Evolutionary conservation across 2,329 filamentous ascomycete genomes (phyloP), one percentile per base, ranked within the genome.

Genomic region (Monilinia polystroma): DNA sequence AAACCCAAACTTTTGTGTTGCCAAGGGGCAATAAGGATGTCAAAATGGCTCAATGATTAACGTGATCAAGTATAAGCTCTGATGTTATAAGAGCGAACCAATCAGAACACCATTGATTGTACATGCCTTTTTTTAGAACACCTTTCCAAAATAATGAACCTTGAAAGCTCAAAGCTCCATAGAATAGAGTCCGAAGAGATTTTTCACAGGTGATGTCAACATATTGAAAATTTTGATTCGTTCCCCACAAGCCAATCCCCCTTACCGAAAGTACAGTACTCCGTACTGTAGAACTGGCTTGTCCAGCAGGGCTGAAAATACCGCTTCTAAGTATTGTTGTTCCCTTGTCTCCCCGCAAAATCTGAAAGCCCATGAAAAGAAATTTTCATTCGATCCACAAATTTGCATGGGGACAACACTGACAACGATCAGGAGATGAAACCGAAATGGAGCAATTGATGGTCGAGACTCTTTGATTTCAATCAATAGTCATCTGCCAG

Each of bases 281-380:
- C 23, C 23, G 32, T 32, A 35, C 32, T 35, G 32, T 35, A 35
- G 32, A 35, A 35, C 32, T 35, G 32, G 5, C 32, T 18, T 16
- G 10, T n/a, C 20, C 57, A 60, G 47, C 58, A 60, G 58, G 58
- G 58, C 58, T 60, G 58, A 60, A 60, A 55, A 23, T 12, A 51
- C 45, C n/a, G 45, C 45, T 51, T 51, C 45, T 4, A 23, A 23
- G 23, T 23, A 52, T 26, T 10, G 29, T 51, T 12, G n/a, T 26
- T 38, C 57, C 58, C 57, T 49, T 60, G 57, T 60, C 26, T 32
- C 58, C 57, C 58, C 58, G 58, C 58, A 60, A 60, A 60, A 60
- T 51, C n/a, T 38, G 14, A 51, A 60, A 1, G 43, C 43, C 43
- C 57, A 60, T 60, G 43, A n/a, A 49, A 47, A 60, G 57, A 60